Evolutionary conservation across 2,329 filamentous ascomycete genomes (phyloP).

Genomic region (Diplodia mutila): DNA sequence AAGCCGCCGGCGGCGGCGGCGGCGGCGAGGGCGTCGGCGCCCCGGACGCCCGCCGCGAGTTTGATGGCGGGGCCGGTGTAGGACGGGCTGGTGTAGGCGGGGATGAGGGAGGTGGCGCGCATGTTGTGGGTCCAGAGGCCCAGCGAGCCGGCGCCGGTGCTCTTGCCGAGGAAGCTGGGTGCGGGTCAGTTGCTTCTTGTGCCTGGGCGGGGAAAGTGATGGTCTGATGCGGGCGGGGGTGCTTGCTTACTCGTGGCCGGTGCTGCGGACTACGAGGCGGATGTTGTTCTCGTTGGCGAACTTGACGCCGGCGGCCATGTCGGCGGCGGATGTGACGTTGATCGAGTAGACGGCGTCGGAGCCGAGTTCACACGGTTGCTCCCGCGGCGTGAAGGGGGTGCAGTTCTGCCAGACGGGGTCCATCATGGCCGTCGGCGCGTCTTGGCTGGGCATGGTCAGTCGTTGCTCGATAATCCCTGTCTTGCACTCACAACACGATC

Average conservation of each 20-base stretch:
- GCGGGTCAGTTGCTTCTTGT: too few relatives aligned
- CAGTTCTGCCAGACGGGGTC: constrained; percentile 15
- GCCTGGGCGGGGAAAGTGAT: too few relatives aligned
- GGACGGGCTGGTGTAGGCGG: constrained; percentile 33
- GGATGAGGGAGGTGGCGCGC: constrained; percentile 36
- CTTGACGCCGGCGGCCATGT: constrained; percentile 31
- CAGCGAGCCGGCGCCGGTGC: constrained; percentile 38
- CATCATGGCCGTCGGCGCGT: neutral
- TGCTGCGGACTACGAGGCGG: constrained; percentile 43
- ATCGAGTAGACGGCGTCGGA: neutral
- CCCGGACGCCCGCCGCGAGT: constrained; percentile 40
- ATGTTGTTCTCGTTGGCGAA: constrained; percentile 39
- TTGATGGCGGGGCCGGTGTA: constrained; percentile 36
- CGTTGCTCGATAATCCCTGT: neutral
- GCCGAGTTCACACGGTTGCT: constrained; percentile 1
- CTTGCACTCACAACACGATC: neutral
- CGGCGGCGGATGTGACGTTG: constrained; percentile 11
- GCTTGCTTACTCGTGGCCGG: constrained; percentile 40
- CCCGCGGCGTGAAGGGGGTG: constrained; percentile 3
- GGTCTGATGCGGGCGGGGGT: too few relatives aligned
- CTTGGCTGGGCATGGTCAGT: neutral
- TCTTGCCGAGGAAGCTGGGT: constrained; percentile 36
- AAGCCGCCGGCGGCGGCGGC: constrained; percentile 32
- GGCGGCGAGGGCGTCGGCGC: constrained; percentile 35
- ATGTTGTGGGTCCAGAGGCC: constrained; percentile 44